Evolutionary conservation across 225 moss, liverwort and hornwort species (phyloP), one percentile per base, ranked within the genome.

Genomic region (Thuidium tamariscinum): DNA sequence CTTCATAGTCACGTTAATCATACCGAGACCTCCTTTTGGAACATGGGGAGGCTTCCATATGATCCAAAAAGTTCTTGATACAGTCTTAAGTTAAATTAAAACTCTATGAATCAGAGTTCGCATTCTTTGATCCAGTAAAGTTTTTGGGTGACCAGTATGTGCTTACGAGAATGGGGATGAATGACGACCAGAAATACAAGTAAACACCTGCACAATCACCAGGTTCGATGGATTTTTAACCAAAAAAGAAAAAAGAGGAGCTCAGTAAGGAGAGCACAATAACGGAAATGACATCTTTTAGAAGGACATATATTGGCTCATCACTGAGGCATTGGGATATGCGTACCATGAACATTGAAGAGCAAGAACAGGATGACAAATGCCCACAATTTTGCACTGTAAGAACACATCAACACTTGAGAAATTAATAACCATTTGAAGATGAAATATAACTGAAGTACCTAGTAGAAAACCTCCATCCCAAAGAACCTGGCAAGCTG

Each of bases 161-260:
- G 77, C 89, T 88, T 88, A 92, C 92, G 36, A 88, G 29, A 21
- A 90, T 22, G 52, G 92, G 92, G 64, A 90, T 86, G 81, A 92
- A 88, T 48, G 88, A 88, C 54, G 86, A 88, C 92, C 92, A 90
- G 84, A 92, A 92, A 61, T 86, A 92, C 84, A 90, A 84, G 51
- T 90, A 88, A 54, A 85, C 70, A 44, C 92, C 91, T 91, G 85
- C 89, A 81, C 61, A 70, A 55, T 77, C 55, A 67, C 41, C 79
- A 56, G 30, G 39, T 48, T 74, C 23, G 10, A 55, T 25, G 29
- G 30, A 65, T 66, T 12, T 7, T 12, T 7, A n/a, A n/a, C n/a
- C 39, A 80, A 29, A 61, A 8, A 17, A 22, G 2, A 29, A 7
- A 5, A 20, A 2, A 46, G 4, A 18, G 56, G 14, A 44, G 55